Evolutionary conservation across 1,284 basidiomycete species (phyloP), one percentile per base, ranked within the genome.

Genomic region (Athelia sp.): DNA sequence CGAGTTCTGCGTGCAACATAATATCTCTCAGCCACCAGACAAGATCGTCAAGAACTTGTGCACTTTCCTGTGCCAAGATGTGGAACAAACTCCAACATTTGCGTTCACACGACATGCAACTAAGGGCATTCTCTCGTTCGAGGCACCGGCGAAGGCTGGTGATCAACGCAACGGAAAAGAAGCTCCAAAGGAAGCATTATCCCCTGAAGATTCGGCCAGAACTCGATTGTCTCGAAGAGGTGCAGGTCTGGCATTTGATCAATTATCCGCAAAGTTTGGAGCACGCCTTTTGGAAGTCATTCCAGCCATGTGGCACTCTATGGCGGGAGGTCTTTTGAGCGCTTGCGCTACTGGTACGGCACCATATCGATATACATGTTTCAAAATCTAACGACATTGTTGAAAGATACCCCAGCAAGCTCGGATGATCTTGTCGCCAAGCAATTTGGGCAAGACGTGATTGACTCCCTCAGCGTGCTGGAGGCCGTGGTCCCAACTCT

Each of bases 31-130:
- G 65, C 76, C 73, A 58, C 89, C 78, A 0, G 92, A 95, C 61
- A 99, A 99, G 74, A 94, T 99, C 49, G 84, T 99, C 59, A 94
- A 94, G 72, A 99, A 99, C 63, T 80, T 99, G 3, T 96, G 93
- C 70, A 95, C 93, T 0, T 99, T 99, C 70, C 74, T 99, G 4
- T 99, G 96, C 67, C 90, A 93, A 62, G 97, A 99, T 64, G 78
- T 82, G 13, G 82, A 88, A 23, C 81, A 88, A 50, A 98, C 95
- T 0, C 94, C 96, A 1, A 87, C 96, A 2, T 99, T 98, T 65
- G 76, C 84, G 4, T 78, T 76, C 62, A 72, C 74, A 6, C 81
- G 81, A 49, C 76, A 79, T 47, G 68, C 75, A 10, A 67, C 71
- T 18, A 79, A 87, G 23, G 94, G 90, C 1, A 90, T 99, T 34